Evolutionary conservation across 2,329 filamentous ascomycete species (phyloP).

Genomic region (Nemania sp.): DNA sequence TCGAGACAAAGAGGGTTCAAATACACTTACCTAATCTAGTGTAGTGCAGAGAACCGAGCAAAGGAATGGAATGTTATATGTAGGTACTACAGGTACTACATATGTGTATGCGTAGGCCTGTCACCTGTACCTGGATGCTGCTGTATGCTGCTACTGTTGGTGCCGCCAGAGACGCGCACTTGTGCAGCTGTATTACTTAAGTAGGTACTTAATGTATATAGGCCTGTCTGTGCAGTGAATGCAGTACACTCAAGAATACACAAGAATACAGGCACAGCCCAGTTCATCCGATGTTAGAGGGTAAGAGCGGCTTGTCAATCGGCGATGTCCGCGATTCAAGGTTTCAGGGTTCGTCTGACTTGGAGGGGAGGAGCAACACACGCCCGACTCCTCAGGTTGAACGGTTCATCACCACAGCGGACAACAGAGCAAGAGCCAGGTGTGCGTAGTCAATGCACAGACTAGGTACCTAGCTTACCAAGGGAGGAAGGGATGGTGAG

Average conservation of each 20-base stretch:
- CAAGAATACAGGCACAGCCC: not conserved
- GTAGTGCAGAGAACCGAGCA: not conserved
- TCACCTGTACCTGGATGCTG: conserved; percentile 1
- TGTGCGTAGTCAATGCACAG: not conserved
- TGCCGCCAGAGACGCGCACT: not conserved
- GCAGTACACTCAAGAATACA: not conserved
- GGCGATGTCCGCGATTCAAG: conserved; percentile 40
- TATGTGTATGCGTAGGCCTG: not conserved
- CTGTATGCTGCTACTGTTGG: not conserved
- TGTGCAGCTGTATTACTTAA: not conserved
- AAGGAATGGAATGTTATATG: too few species aligned
- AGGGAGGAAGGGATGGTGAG: too few species aligned
- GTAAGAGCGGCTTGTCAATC: conserved; percentile 28
- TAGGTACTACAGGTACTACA: too few species aligned
- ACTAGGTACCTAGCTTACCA: too few species aligned
- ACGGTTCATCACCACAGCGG: conserved; percentile 14
- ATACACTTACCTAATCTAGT: not conserved
- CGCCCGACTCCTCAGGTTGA: conserved; percentile 12
- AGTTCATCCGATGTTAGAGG: conserved; percentile 20
- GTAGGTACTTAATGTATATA: too few species aligned
- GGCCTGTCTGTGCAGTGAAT: not conserved
- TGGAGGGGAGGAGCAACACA: conserved; percentile 29
- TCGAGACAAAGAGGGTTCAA: not conserved
- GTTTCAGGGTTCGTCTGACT: conserved; percentile 36
- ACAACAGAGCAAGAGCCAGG: not conserved